phyloP scores from a whole-genome alignment of 2,329 filamentous ascomycete species.

The Aspergillus calidoustus region DNA sequence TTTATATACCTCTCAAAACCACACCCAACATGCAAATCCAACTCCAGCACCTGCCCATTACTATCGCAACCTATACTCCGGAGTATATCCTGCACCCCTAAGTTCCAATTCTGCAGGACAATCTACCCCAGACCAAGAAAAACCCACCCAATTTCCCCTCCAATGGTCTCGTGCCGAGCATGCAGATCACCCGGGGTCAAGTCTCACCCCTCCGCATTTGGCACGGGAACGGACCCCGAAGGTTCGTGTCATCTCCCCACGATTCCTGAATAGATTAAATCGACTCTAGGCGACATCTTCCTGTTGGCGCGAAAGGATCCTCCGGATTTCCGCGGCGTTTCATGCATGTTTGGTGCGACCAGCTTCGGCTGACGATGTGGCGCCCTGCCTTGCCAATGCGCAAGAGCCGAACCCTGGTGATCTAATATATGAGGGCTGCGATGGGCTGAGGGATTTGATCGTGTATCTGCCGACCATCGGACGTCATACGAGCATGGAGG shows the following conservation, averaged over 20 bases:
- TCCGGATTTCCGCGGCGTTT: neutral
- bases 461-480: neutral
- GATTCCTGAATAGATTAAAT: too few species aligned
- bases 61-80: too few species aligned
- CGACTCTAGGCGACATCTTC: neutral
- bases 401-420: neutral
- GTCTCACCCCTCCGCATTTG: neutral
- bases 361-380: neutral
- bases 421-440: neutral
- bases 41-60: too few species aligned
- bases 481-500: neutral
- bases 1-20: neutral
- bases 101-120: neutral
- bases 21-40: too few species aligned
- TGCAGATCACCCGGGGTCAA: neutral
- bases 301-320: slow-evolving; percentile 1
- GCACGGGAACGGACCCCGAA: neutral
- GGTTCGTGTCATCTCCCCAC: neutral
- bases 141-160: neutral
- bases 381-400: neutral
- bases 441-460: too few species aligned
- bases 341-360: neutral
- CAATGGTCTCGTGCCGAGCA: neutral
- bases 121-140: neutral
- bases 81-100: neutral